Base-by-base conservation (phyloP, 805 yeast genomes). In the Ogataea salicorniae region DNA sequence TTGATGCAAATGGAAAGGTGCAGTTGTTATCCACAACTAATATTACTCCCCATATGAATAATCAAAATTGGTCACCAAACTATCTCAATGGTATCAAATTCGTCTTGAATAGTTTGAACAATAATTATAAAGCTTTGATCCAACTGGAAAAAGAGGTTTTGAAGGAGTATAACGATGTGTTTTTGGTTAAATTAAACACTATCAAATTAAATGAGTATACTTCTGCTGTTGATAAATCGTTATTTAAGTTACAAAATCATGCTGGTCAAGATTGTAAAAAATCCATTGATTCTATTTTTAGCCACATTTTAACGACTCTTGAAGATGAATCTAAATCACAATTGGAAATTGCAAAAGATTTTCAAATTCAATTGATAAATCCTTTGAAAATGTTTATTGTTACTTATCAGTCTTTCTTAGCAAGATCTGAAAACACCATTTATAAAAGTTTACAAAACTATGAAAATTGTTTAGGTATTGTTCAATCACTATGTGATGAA, bases 11-110 rank as follows among this genome's bases (percentile, higher is more conserved):
- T 14, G 34, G 22, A 14, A 39, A n/a, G 34, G 13, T 23, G 13
- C 18, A 14, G 6, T n/a, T 23, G 5, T n/a, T 39, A 23, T 18
- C 36, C 16, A 14, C 43, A 18, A 6, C 34, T 14, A 34, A 41
- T 13, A 26, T 18, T 13, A 16, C 18, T 8, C 43, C 42, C 8
- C 54, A 52, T 31, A 37, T 52, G 43, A 50, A 48, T 43, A 45
- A 37, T 23, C 39, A 37, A 35, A 51, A 51, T 31, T 53, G 57
- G 57, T 53, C 57, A 17, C 47, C 53, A 6, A 46, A 47, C 31
- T 53, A 51, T 45, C 16, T 37, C 20, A 41, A 46, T 29, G 54
- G 53, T 4, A 42, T 53, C 23, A 45, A 31, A 2, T 49, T 46
- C 38, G 45, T 44, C 8, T 31, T 53, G 16, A n/a, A 33, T 5